Base-by-base conservation (phyloP, 768 basidiomycete species). In the Tylopilus sp. region DNA sequence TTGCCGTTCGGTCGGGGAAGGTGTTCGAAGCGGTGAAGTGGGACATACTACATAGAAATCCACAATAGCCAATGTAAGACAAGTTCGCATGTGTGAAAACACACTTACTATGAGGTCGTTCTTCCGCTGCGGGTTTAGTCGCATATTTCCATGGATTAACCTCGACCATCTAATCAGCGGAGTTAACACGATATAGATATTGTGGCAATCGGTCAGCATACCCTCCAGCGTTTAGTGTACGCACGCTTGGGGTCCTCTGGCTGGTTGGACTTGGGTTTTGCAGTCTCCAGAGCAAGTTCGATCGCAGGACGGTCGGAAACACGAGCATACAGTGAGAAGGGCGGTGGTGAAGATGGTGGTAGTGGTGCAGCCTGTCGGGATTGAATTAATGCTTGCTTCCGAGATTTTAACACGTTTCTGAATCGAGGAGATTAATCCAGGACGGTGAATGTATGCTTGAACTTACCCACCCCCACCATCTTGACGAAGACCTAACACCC, bases 381-480 rank as follows among this genome's bases (percentile, higher is more conserved):
- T 15, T 58, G 59, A 8, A 2, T 41, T 18, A 15, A 31, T 38
- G 60, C 53, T 40, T 67, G 67, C 54, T 77, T 79, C 51, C 69
- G 69, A 33, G 79, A 58, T 69, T 76, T 83, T 39, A 78, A 63
- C 23, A 76, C 53, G 52, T 79, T 78, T 26, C 75, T 79, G 46
- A 26, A 26, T 15, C 17, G 46, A 44, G 30, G 22, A 9, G 12
- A 35, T 57, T 46, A 44, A 48, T 36, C 25, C 38, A 41, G 0
- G 25, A 49, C 44, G 22, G 8, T 12, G 56, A 52, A 50, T 12
- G 20, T 39, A 44, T 25, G 21, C 40, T 12, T 33, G 40, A 31
- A 73, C 80, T 67, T 62, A 86, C 85, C 83, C 83, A 55, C 73
- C 80, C 40, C 83, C 82, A 31, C 82, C 84, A 33, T 75, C 72